Evolutionary conservation across 208 protist genomes (phyloP).

Genomic region (Leishmania major): DNA sequence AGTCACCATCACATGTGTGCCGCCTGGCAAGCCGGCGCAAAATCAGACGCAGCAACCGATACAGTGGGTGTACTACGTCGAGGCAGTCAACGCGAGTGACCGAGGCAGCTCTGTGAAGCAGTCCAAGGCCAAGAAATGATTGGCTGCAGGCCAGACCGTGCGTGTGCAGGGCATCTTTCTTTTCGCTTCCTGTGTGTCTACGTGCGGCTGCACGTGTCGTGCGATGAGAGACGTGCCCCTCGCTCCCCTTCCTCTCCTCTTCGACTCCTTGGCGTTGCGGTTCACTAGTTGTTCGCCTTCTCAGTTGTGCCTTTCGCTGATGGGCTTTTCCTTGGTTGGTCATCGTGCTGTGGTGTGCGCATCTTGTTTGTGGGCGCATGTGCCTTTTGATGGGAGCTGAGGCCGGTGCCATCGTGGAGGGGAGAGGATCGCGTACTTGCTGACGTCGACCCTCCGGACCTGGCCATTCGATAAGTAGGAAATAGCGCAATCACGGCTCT

Average conservation of each 20-base stretch:
- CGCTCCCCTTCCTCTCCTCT: background rate
- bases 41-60: constrained; percentile 36
- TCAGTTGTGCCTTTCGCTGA: background rate
- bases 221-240: background rate
- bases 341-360: background rate
- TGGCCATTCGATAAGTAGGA: background rate
- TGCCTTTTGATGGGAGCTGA: background rate
- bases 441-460: background rate
- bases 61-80: constrained; percentile 91
- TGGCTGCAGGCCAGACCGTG: background rate
- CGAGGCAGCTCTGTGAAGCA: constrained; percentile 16
- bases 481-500: background rate
- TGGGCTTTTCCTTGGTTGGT: background rate
- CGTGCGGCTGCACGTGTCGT: background rate
- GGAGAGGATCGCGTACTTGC: background rate
- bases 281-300: background rate
- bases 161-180: background rate
- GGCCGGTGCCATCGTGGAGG: background rate
- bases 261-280: background rate
- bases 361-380: background rate
- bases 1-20: constrained; percentile 41
- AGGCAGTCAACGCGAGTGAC: constrained; percentile 34
- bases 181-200: background rate
- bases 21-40: constrained; percentile 36
- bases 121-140: constrained; percentile 17